Conservation (phyloP, 345 rosid genomes). For the Linum trigynum region DNA sequence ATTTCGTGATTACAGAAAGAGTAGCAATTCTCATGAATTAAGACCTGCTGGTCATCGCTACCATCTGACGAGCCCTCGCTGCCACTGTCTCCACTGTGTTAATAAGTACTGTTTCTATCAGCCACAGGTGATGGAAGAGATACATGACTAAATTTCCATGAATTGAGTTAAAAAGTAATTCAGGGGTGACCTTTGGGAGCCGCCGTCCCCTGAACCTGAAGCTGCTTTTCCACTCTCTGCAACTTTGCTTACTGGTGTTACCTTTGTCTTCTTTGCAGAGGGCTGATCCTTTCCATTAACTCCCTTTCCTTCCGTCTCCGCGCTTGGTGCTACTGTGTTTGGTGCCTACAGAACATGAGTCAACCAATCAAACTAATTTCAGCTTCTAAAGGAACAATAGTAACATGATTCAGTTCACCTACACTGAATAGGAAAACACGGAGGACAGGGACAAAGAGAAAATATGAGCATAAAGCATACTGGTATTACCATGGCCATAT, state of each 20-base stretch:
- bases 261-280: slow-evolving; percentile 62
- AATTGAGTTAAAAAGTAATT: not conserved
- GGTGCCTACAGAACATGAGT: slow-evolving; percentile 37
- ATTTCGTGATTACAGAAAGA: not conserved
- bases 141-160: not conserved
- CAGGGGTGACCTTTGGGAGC: slow-evolving; percentile 56
- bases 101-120: slow-evolving; percentile 15
- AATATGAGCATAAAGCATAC: not conserved
- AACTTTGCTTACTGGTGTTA: slow-evolving; percentile 45
- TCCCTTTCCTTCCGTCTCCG: slow-evolving; percentile 43
- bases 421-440: not conserved
- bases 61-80: slow-evolving; percentile 88
- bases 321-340: slow-evolving; percentile 32
- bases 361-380: too few relatives aligned
- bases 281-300: slow-evolving; percentile 42
- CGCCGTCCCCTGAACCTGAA: slow-evolving; percentile 84
- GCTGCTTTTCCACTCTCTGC: slow-evolving; percentile 40
- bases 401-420: too few relatives aligned
- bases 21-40: not conserved
- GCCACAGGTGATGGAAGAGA: slow-evolving; percentile 5
- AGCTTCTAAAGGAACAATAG: too few relatives aligned
- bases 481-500: slow-evolving; percentile 54
- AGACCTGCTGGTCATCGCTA: slow-evolving; percentile 48
- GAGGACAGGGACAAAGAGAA: not conserved
- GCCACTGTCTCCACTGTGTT: slow-evolving; percentile 72